A percentile compares a stretch with the other conserved stretches of the same genome.
Evolutionary conservation across 441 rosid genomes (phyloP).

Genomic region (Hura crepitans): DNA sequence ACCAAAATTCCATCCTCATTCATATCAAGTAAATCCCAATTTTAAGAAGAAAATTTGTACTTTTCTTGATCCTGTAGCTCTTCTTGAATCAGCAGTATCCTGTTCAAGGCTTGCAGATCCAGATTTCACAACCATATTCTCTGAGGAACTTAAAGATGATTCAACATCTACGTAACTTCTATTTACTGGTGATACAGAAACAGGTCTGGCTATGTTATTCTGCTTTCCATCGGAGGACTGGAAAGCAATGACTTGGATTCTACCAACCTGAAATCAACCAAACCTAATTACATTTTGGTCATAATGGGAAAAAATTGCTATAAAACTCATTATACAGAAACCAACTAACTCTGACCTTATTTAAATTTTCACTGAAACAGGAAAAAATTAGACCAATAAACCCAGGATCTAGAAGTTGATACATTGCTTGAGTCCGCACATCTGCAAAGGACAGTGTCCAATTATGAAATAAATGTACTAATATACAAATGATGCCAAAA

Average conservation of each 20-base stretch:
- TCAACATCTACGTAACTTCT: conserved; percentile 60
- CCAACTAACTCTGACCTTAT: conserved; percentile 48
- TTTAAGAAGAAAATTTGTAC: conserved; percentile 29
- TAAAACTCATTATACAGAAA: conserved; percentile 3
- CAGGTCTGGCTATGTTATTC: conserved; percentile 41
- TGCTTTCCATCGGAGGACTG: conserved; percentile 90
- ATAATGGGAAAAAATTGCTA: conserved; percentile 12
- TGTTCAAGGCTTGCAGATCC: conserved; percentile 49
- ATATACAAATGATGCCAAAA: neutral
- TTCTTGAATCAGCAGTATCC: conserved; percentile 70
- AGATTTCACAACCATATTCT: conserved; percentile 39
- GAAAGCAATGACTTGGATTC: conserved; percentile 96
- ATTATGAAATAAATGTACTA: neutral
- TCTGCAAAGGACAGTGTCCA: conserved; percentile 44
- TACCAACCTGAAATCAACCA: conserved; percentile 65
- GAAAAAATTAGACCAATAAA: conserved; percentile 91
- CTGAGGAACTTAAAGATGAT: conserved; percentile 76
- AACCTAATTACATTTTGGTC: conserved; percentile 17
- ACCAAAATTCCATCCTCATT: neutral
- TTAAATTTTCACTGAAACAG: conserved; percentile 81
- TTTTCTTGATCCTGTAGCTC: conserved; percentile 39
- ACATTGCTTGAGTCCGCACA: conserved; percentile 98
- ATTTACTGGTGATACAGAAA: conserved; percentile 46
- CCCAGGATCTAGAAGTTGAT: conserved; percentile 96
- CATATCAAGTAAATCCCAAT: neutral